phyloP scores from a whole-genome alignment of 106 monocot species.

The Platanthera zijinensis region DNA sequence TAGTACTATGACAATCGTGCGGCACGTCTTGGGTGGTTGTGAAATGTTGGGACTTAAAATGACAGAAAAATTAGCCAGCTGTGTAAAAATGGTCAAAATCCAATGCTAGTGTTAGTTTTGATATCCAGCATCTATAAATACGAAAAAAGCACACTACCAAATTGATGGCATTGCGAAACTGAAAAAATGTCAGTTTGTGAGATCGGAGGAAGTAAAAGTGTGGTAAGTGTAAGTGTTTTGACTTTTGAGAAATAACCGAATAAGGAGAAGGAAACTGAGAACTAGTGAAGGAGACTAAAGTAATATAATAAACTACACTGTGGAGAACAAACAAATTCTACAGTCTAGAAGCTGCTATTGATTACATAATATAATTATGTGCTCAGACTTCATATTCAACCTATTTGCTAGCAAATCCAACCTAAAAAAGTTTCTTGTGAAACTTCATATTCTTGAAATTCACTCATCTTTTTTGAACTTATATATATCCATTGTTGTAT shows the following conservation, averaged over 20 bases:
- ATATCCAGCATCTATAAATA: neutral
- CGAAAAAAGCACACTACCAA: neutral
- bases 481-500: neutral
- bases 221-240: neutral
- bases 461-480: neutral
- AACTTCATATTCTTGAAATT: neutral
- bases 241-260: no score
- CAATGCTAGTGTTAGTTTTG: neutral
- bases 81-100: neutral
- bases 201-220: neutral
- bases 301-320: no score
- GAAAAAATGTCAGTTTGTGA: neutral
- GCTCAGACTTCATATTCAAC: neutral
- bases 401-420: neutral
- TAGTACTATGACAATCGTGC: neutral
- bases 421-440: neutral
- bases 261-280: neutral
- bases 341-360: neutral
- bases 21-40: neutral
- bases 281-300: no score
- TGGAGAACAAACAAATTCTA: neutral
- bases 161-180: neutral
- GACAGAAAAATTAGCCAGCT: neutral
- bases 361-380: neutral
- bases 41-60: neutral